Conservation (phyloP, 768 basidiomycete genomes). For the Collybia mongolica region DNA sequence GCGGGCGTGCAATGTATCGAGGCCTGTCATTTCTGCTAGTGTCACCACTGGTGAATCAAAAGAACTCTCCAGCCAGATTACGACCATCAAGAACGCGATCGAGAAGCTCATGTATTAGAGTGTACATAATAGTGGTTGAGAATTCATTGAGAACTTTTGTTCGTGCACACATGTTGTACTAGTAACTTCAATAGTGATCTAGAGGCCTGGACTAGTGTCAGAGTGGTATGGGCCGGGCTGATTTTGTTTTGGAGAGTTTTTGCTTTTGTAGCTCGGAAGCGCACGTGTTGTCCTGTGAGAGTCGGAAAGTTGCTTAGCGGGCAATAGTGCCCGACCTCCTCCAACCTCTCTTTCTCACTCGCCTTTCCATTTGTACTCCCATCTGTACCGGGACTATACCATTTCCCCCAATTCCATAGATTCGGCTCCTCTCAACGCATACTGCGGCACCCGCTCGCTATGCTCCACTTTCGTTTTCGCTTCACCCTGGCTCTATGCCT, state of each 20-base stretch:
- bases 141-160: conserved; percentile 1
- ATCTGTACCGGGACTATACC: not conserved
- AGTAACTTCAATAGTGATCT: not conserved
- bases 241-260: no score
- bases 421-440: conserved; percentile 6
- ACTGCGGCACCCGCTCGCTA: conserved; percentile 8
- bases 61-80: conserved; percentile 88
- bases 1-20: conserved; percentile 91
- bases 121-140: not conserved
- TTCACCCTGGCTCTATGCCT: conserved; percentile 13
- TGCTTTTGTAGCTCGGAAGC: no score
- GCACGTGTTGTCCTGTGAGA: no score
- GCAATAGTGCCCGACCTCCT: no score
- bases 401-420: not conserved
- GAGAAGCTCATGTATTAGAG: conserved; percentile 60
- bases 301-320: no score
- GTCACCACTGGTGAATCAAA: conserved; percentile 95
- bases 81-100: conserved; percentile 78
- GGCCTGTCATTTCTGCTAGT: conserved; percentile 93
- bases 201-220: no score
- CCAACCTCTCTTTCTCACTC: no score
- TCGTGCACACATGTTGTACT: not conserved
- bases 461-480: conserved; percentile 19
- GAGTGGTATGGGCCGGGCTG: no score
- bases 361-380: no score